Conservation (phyloP, 257 asterid species). For the Fraxinus quadrangulata region DNA sequence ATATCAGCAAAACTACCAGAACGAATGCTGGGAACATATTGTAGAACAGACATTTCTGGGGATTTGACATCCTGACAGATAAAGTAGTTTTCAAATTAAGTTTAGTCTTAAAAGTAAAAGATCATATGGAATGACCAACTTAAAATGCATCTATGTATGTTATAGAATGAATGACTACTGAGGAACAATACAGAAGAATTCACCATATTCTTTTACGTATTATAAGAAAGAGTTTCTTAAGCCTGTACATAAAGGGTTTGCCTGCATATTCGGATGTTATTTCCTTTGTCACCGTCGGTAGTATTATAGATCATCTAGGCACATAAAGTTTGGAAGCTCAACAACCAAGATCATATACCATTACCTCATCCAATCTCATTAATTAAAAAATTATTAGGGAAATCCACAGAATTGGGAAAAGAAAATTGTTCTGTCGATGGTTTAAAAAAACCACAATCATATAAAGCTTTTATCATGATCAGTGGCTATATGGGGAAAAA, state of each 20-base stretch:
- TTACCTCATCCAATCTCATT: too few species aligned
- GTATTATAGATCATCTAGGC: background rate
- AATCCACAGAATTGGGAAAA: too few species aligned
- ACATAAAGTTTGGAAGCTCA: too few species aligned
- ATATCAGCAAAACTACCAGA: constrained; percentile 79
- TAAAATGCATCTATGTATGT: background rate
- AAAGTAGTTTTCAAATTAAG: background rate
- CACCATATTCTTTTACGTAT: background rate
- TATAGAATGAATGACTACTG: background rate
- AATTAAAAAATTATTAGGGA: too few species aligned
- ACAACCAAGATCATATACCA: too few species aligned
- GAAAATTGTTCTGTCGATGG: too few species aligned
- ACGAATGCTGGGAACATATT: constrained; percentile 59
- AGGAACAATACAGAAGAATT: background rate
- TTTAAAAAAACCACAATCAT: too few species aligned
- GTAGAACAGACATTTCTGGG: constrained; percentile 36
- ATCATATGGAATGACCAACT: background rate
- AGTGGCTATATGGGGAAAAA: too few species aligned
- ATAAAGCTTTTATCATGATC: too few species aligned
- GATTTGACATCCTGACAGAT: constrained; percentile 51
- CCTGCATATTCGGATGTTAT: background rate
- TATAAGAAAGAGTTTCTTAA: background rate
- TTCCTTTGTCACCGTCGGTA: background rate
- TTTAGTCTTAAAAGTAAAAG: background rate
- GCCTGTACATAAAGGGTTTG: background rate